Percentiles rank a stretch among this genome's conserved stretches.
Evolutionary conservation across 805 yeast genomes (phyloP).

Genomic region (Vanderwaltozyma yarrowii): DNA sequence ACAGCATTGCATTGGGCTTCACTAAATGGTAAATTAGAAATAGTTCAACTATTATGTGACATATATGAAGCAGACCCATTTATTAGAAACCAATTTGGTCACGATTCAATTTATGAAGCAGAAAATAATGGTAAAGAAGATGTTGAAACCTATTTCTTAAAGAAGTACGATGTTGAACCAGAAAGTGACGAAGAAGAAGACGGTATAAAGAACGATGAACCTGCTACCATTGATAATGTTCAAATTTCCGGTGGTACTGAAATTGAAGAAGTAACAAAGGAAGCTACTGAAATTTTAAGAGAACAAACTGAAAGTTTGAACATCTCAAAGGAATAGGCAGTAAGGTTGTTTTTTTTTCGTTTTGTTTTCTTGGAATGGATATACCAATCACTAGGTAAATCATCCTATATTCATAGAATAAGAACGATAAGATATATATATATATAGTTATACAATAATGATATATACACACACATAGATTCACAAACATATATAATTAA

Average conservation of each 20-base stretch:
- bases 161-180: slow-evolving; percentile 59
- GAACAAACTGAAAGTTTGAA: slow-evolving; percentile 23
- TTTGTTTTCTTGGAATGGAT: too few relatives aligned
- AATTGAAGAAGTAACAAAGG: slow-evolving; percentile 39
- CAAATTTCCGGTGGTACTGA: slow-evolving; percentile 41
- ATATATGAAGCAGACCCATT: slow-evolving; percentile 74
- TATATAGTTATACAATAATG: background rate
- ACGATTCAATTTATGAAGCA: slow-evolving; percentile 84
- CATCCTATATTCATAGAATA: too few relatives aligned
- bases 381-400: too few relatives aligned
- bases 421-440: background rate
- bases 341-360: too few relatives aligned
- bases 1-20: slow-evolving; percentile 97
- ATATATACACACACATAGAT: too few relatives aligned
- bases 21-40: slow-evolving; percentile 68
- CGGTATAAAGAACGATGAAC: slow-evolving; percentile 36
- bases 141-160: slow-evolving; percentile 67
- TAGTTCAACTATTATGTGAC: slow-evolving; percentile 63
- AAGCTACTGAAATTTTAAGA: slow-evolving; percentile 33
- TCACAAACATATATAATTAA: too few relatives aligned
- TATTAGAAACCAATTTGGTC: slow-evolving; percentile 59
- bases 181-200: slow-evolving; percentile 43
- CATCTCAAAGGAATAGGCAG: background rate
- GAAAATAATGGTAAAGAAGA: slow-evolving; percentile 67
- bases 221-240: slow-evolving; percentile 28